These are phyloP conservation scores for Plasmodium sp. DNA, from an alignment of 169 alveolate species.

Conservation along the genomic window DNA sequence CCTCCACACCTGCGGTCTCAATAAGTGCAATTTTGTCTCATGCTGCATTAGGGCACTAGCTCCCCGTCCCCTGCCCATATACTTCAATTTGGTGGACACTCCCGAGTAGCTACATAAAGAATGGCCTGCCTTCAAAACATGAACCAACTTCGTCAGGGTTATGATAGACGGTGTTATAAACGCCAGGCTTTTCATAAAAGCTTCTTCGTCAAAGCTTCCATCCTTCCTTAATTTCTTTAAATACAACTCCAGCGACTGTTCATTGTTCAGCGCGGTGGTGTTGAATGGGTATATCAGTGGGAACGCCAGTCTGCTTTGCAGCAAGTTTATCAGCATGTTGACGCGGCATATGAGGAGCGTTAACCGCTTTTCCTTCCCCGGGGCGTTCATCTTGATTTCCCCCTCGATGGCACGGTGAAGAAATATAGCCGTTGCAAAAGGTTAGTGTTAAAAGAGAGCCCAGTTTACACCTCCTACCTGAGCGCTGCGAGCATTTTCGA, in stretches of 20 bases:
- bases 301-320: conserved; percentile 79
- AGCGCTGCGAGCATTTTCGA: not conserved
- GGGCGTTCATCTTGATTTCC: conserved; percentile 14
- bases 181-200: conserved; percentile 63
- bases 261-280: conserved; percentile 73
- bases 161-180: conserved; percentile 74
- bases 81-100: conserved; percentile 8
- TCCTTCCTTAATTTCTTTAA: conserved; percentile 61
- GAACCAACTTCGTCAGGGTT: conserved; percentile 51
- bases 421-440: not conserved
- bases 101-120: conserved; percentile 68
- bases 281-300: conserved; percentile 83
- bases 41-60: conserved; percentile 19
- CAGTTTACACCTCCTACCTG: not conserved
- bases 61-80: conserved; percentile 8
- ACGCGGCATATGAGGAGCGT: conserved; percentile 70
- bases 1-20: conserved; percentile 88
- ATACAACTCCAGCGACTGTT: conserved; percentile 39
- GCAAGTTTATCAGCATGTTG: conserved; percentile 74
- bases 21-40: conserved; percentile 75
- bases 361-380: conserved; percentile 48
- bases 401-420: not conserved
- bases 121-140: conserved; percentile 73
- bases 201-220: conserved; percentile 63
- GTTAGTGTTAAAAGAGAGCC: too few species aligned